Evolutionary conservation across 257 asterid species (phyloP).

Genomic region (Schizonepeta tenuifolia): DNA sequence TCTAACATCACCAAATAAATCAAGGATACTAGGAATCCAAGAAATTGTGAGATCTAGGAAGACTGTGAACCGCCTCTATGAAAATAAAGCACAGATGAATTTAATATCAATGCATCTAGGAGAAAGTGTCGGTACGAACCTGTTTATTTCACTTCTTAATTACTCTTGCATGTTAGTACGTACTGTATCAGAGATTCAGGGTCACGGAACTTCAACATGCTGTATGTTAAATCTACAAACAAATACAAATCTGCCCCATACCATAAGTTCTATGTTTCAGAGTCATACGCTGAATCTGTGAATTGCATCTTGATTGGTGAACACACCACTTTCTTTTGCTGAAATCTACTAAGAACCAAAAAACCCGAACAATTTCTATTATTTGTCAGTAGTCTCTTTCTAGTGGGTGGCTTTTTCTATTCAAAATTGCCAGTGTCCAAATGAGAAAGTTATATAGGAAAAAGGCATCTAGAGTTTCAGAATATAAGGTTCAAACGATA

Average conservation of each 20-base stretch:
- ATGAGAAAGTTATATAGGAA: background rate
- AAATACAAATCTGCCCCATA: background rate
- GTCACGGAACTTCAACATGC: background rate
- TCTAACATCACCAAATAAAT: no score
- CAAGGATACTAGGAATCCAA: no score
- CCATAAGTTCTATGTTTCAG: background rate
- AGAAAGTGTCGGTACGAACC: constrained; percentile 81
- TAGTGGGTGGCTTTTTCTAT: background rate
- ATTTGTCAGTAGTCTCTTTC: background rate
- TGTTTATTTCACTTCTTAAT: constrained; percentile 20
- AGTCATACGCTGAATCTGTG: background rate
- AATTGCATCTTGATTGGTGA: constrained; percentile 3
- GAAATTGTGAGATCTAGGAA: constrained; percentile 84
- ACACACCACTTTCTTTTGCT: background rate
- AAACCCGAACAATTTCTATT: background rate
- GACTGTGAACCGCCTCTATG: constrained; percentile 82
- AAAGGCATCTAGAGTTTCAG: background rate
- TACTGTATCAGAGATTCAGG: background rate
- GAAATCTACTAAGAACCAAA: background rate
- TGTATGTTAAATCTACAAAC: background rate
- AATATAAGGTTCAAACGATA: background rate
- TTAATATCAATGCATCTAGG: constrained; percentile 99
- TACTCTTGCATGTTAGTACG: constrained; percentile 10
- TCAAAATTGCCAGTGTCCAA: background rate
- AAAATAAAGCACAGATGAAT: constrained; percentile 95